These are phyloP conservation scores for Westerdykella ornata DNA, from an alignment of 2,329 filamentous ascomycete species.

Conservation along the genomic window DNA sequence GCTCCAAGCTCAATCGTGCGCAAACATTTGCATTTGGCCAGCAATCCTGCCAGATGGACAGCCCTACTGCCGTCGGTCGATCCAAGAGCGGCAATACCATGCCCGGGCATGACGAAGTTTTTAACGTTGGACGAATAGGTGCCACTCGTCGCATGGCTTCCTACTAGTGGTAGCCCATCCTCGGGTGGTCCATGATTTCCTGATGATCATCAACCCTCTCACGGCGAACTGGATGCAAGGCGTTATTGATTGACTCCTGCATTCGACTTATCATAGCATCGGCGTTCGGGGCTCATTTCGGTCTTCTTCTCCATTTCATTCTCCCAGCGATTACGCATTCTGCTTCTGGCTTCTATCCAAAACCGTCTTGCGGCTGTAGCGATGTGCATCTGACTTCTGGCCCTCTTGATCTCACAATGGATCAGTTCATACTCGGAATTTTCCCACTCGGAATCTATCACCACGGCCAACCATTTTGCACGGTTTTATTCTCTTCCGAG, in stretches of 20 bases:
- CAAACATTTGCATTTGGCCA: slow-evolving; percentile 95
- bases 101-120: slow-evolving; percentile 24
- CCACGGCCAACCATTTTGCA: slow-evolving; percentile 12
- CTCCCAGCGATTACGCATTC: slow-evolving; percentile 30
- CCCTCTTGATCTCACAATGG: too few relatives aligned
- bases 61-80: slow-evolving; percentile 46
- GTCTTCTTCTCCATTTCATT: slow-evolving; percentile 14
- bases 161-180: slow-evolving; percentile 22
- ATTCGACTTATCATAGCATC: slow-evolving; percentile 27
- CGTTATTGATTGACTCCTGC: slow-evolving; percentile 32
- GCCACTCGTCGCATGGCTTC: slow-evolving; percentile 35
- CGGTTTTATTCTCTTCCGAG: slow-evolving; percentile 20
- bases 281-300: slow-evolving; percentile 21
- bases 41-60: slow-evolving; percentile 54
- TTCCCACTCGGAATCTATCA: slow-evolving; percentile 17
- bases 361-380: slow-evolving; percentile 13
- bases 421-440: too few relatives aligned
- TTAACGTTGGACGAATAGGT: slow-evolving; percentile 28
- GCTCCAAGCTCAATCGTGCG: slow-evolving; percentile 76
- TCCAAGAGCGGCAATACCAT: slow-evolving; percentile 28
- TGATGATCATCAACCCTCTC: slow-evolving; percentile 27
- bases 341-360: slow-evolving; percentile 19
- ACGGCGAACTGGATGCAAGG: slow-evolving; percentile 33
- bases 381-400: too few relatives aligned
- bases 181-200: slow-evolving; percentile 20